Conservation (phyloP, 2,329 filamentous ascomycete genomes). For the Elsinoe perseae region DNA sequence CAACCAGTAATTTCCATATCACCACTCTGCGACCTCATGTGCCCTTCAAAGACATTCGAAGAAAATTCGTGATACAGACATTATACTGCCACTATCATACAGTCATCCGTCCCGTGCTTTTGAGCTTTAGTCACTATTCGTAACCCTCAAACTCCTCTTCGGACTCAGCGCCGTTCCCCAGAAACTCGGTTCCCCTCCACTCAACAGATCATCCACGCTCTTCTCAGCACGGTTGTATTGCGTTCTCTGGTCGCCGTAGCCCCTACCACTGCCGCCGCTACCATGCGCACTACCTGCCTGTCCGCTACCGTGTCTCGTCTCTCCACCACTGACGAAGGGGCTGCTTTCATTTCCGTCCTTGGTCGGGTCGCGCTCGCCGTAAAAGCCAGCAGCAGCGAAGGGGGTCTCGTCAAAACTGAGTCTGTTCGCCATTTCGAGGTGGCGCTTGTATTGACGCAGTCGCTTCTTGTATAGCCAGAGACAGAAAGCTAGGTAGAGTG, state of each 20-base stretch:
- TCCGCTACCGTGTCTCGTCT: background rate
- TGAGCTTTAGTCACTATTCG: conserved; percentile 48
- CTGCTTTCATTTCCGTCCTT: conserved; percentile 12
- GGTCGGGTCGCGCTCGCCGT: conserved; percentile 14
- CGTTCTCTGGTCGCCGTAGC: conserved; percentile 27
- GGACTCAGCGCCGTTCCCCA: conserved; percentile 59
- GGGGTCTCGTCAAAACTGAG: conserved; percentile 38
- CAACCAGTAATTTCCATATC: background rate
- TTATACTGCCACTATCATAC: background rate
- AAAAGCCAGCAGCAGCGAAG: conserved; percentile 25
- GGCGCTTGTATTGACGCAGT: conserved; percentile 60
- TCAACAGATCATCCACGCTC: conserved; percentile 51
- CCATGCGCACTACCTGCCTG: conserved; percentile 13
- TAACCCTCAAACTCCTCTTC: conserved; percentile 59
- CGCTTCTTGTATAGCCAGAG: conserved; percentile 66
- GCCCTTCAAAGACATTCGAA: background rate
- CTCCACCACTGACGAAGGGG: conserved; percentile 7
- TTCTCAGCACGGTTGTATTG: conserved; percentile 38
- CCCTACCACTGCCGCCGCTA: conserved; percentile 15
- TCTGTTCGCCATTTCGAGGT: conserved; percentile 58
- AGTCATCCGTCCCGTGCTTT: background rate
- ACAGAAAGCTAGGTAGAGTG: conserved; percentile 61
- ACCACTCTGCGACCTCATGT: background rate
- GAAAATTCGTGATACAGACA: conserved; percentile 1
- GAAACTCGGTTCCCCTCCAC: conserved; percentile 61